phyloP scores from a whole-genome alignment of 108 stramenopile genomes.

The Stephanodiscus triporus region DNA sequence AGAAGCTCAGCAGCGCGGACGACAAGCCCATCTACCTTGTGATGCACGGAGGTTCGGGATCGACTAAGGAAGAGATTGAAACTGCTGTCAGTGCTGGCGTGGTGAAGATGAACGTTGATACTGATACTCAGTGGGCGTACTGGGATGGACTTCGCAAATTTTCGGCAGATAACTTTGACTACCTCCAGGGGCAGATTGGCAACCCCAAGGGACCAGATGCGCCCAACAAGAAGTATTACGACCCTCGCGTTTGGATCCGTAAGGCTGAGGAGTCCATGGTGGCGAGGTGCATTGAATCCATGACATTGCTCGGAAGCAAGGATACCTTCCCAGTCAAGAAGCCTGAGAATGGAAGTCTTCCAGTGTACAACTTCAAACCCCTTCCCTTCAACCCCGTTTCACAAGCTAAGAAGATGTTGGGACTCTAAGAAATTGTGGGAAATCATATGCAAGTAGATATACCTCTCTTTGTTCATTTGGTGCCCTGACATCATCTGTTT shows the following conservation, averaged over 20 bases:
- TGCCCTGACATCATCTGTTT: too few species aligned
- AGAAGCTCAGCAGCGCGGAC: slow-evolving; percentile 58
- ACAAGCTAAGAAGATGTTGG: slow-evolving; percentile 18
- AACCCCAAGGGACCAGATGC: slow-evolving; percentile 95
- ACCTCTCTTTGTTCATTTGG: too few species aligned
- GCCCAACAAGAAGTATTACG: slow-evolving; percentile 99
- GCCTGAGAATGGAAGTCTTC: slow-evolving; percentile 32
- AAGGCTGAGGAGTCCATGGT: slow-evolving; percentile 95
- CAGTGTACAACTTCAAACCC: slow-evolving; percentile 49
- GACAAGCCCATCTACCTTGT: slow-evolving; percentile 94
- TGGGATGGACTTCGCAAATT: slow-evolving; percentile 92
- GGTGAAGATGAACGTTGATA: slow-evolving; percentile 99
- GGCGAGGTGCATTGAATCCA: slow-evolving; percentile 74
- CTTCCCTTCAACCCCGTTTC: slow-evolving; percentile 22
- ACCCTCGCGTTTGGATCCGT: slow-evolving; percentile 95
- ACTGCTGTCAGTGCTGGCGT: slow-evolving; percentile 74
- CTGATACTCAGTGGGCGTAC: slow-evolving; percentile 98
- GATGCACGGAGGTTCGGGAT: slow-evolving; percentile 98
- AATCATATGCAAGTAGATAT: background rate
- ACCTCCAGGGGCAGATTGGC: slow-evolving; percentile 95
- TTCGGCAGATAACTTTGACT: slow-evolving; percentile 79
- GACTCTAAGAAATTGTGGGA: slow-evolving; percentile 12
- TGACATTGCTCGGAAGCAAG: slow-evolving; percentile 82
- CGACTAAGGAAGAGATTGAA: slow-evolving; percentile 91
- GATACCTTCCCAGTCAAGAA: slow-evolving; percentile 65